Percentiles rank a stretch among this genome's conserved stretches.
These are phyloP conservation scores for Mycena amicta DNA, from an alignment of 768 basidiomycete genomes.

Conservation along the genomic window DNA sequence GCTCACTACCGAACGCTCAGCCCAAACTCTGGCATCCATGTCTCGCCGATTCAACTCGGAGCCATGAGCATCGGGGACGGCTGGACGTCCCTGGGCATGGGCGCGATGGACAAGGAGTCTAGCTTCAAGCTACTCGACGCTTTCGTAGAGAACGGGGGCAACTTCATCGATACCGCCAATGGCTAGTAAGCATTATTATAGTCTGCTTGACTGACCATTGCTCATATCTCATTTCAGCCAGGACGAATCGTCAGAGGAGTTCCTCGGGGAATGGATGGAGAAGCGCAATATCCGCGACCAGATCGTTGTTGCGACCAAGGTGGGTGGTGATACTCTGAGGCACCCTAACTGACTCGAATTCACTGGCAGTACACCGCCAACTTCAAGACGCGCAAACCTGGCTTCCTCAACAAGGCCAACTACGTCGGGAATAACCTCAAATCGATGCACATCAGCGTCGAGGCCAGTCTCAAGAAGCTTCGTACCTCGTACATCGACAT, in stretches of 20 bases:
- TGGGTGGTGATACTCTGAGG: constrained; percentile 34
- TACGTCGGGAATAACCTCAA: constrained; percentile 31
- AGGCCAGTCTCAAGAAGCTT: constrained; percentile 44
- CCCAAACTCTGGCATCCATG: constrained; percentile 33
- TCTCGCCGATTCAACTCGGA: constrained; percentile 40
- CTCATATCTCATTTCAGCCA: constrained; percentile 35
- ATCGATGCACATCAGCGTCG: constrained; percentile 51
- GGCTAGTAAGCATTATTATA: constrained; percentile 30
- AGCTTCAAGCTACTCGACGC: constrained; percentile 44
- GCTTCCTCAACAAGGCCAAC: neutral
- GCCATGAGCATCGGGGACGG: constrained; percentile 39
- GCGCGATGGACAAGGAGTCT: constrained; percentile 38
- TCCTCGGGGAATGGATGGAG: constrained; percentile 58
- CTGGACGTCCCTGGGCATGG: constrained; percentile 28
- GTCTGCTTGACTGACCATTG: neutral
- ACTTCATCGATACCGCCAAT: constrained; percentile 48
- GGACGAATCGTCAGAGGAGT: constrained; percentile 56
- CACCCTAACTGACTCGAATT: neutral
- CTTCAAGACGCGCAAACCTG: constrained; percentile 29
- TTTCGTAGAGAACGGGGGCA: constrained; percentile 41
- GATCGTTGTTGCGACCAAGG: constrained; percentile 51
- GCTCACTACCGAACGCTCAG: constrained; percentile 20
- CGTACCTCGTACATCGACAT: constrained; percentile 62
- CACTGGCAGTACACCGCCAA: constrained; percentile 13
- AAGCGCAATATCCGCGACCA: constrained; percentile 47